Conservation (phyloP, 345 rosid genomes). For the Psidium friedrichsthalianum region DNA sequence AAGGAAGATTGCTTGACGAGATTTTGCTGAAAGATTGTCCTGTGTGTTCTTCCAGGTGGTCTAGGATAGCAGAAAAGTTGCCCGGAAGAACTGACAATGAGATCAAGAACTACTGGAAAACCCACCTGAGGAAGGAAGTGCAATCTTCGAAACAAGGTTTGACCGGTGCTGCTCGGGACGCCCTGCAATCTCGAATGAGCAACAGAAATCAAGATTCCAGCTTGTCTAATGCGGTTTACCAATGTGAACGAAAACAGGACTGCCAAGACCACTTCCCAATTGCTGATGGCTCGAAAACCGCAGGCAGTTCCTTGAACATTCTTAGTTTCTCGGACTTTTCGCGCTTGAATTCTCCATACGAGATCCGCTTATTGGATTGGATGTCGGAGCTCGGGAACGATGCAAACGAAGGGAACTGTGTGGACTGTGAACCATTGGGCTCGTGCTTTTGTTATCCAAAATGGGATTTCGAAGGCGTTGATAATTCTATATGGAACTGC, state of each 20-base stretch:
- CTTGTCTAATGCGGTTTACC: neutral
- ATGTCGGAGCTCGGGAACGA: constrained; percentile 24
- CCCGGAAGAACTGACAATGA: constrained; percentile 11
- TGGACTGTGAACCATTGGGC: constrained; percentile 6
- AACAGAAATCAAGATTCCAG: neutral
- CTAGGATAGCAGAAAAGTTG: constrained; percentile 52
- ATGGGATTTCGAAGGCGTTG: neutral
- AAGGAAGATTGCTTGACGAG: neutral
- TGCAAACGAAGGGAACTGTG: constrained; percentile 10
- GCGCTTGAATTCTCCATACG: constrained; percentile 34
- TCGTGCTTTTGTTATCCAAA: constrained; percentile 1
- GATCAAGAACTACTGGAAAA: constrained; percentile 18
- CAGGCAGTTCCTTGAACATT: neutral
- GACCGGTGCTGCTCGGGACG: neutral
- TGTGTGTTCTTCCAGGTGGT: constrained; percentile 26
- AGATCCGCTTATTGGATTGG: constrained; percentile 42
- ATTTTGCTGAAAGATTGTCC: neutral
- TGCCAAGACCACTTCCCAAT: neutral
- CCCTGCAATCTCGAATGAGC: neutral
- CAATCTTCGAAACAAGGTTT: constrained; percentile 29
- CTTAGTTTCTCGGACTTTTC: neutral
- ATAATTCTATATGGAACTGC: neutral
- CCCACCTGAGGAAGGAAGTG: constrained; percentile 38
- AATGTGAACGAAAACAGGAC: neutral
- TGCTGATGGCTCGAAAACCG: constrained; percentile 1